Base-by-base conservation (phyloP, 176 grass and related monocot species). In the Phoenix dactylifera region DNA sequence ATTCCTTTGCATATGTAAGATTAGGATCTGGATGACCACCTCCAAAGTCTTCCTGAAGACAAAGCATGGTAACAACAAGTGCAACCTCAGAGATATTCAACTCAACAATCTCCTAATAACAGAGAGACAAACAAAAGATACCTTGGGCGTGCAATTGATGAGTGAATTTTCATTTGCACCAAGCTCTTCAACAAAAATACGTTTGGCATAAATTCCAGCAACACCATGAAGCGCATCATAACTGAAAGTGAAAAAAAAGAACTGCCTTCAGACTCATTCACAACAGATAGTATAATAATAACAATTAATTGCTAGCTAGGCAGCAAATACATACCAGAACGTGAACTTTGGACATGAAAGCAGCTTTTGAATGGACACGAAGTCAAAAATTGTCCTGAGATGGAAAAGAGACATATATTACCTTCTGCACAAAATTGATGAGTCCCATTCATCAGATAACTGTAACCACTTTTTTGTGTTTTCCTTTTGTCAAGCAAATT, bases 141-240 rank as follows among this genome's bases (percentile, higher is more conserved):
- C 87, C 81, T 92, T 97, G 20, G 87, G 87, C 24, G 77, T 85
- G 74, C 93, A 97, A 59, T 97, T 97, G 64, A 97, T 70, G 56
- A 97, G 73, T 28, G 87, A 88, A 70, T 77, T 85, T 85, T 92
- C 87, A 76, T 80, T 71, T 61, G 93, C 93, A 74, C 87, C 93
- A 48, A 97, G 93, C 66, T 97, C 93, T 72, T 92, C 87, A 63
- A 97, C 76, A 80, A 97, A 97, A 32, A 97, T 97, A 24, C 50
- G 73, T 52, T 91, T 86, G 12, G 87, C 93, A 39, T 97, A 97
- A 75, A 50, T 75, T 69, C 93, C 87, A 85, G 87, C 93, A 61
- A 97, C 93, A 76, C 93, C 93, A 62, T 91, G 87, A 58, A 97
- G 84, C 0, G 77, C 93, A 97, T 97, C 93, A 81, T 71, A 97